phyloP scores from a whole-genome alignment of 1,139 yeast species.

The Kodamaea alishanica region DNA sequence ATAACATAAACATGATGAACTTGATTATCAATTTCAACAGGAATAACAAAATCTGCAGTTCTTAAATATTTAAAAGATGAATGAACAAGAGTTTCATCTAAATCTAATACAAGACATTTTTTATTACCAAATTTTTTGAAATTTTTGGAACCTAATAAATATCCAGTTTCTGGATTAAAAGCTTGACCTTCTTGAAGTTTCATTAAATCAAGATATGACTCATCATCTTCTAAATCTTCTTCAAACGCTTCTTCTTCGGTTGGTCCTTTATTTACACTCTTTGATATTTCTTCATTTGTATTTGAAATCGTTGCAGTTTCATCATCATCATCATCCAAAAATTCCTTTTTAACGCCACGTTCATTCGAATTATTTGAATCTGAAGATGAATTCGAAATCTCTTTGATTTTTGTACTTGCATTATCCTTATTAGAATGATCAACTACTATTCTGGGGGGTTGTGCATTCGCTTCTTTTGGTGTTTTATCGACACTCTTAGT shows the following conservation, averaged over 20 bases:
- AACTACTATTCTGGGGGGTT: constrained; percentile 8
- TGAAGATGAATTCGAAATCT: constrained; percentile 4
- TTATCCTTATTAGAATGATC: constrained; percentile 11
- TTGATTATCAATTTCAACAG: constrained; percentile 73
- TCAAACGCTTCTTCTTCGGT: constrained; percentile 10
- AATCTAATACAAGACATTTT: constrained; percentile 85
- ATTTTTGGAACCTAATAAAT: constrained; percentile 53
- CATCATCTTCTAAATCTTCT: constrained; percentile 22
- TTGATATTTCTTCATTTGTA: constrained; percentile 29
- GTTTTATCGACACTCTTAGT: constrained; percentile 6
- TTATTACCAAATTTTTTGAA: constrained; percentile 40
- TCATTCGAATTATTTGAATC: constrained; percentile 4
- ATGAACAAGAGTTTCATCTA: constrained; percentile 95
- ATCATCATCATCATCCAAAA: constrained; percentile 40
- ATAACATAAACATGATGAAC: constrained; percentile 93
- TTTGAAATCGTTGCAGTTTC: constrained; percentile 46
- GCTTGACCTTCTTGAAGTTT: constrained; percentile 68
- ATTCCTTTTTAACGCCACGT: constrained; percentile 20
- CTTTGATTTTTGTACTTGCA: constrained; percentile 5
- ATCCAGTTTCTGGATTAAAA: constrained; percentile 55
- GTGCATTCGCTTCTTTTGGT: constrained; percentile 5
- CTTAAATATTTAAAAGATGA: constrained; percentile 89
- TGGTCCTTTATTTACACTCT: constrained; percentile 5
- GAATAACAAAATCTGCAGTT: constrained; percentile 89
- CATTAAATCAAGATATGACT: constrained; percentile 49